Evolutionary conservation across 192 early-diverging fungal genomes (phyloP), one percentile per base, ranked within the genome.

Genomic region (Spizellomyces punctatus): DNA sequence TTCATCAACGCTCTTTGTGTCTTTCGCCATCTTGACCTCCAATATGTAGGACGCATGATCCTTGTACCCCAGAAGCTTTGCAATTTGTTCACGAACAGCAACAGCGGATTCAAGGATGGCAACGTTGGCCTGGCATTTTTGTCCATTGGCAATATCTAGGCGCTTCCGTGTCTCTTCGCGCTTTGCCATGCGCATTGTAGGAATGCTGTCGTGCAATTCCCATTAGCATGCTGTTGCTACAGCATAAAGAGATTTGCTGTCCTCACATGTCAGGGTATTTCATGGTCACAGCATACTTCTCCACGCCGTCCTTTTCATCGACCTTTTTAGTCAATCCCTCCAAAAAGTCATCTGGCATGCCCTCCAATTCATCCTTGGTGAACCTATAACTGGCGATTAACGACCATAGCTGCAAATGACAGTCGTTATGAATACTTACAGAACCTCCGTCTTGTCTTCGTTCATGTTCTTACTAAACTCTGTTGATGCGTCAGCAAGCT

Each of bases 1-100:
- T 66, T 83, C 12, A 58, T 56, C 43, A 10, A 78, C 93, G 1
- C 66, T 78, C 60, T 84, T 77, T 5, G 89, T 86, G 5, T 75
- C 78, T 75, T 94, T 92, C 58, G 94, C 92, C 94, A 95, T 95
- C 60, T 89, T 89, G 54, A 85, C 82, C 66, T 94, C 91, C n/a
- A 94, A 79, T 14, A 85, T 79, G 69, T 83, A 93, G 36, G 82
- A 82, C 10, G 91, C 90, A 71, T 95, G 92, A 21, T 79, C 86
- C 54, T 76, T 72, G 78, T 89, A 94, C 6, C 92, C 93, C 5
- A 93, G 75, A 57, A 95, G 69, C 58, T 76, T 70, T 21, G 87
- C 66, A 22, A 82, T 78, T 57, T 88, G 69, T 7, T 81, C 79
- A n/a, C 87, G 86, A 59, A 86, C 69, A 36, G 71, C 58, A 55